Percentiles rank a stretch among this genome's conserved stretches.
phyloP scores from a whole-genome alignment of 805 yeast species.

The Wickerhamomyces subpelliculosus region DNA sequence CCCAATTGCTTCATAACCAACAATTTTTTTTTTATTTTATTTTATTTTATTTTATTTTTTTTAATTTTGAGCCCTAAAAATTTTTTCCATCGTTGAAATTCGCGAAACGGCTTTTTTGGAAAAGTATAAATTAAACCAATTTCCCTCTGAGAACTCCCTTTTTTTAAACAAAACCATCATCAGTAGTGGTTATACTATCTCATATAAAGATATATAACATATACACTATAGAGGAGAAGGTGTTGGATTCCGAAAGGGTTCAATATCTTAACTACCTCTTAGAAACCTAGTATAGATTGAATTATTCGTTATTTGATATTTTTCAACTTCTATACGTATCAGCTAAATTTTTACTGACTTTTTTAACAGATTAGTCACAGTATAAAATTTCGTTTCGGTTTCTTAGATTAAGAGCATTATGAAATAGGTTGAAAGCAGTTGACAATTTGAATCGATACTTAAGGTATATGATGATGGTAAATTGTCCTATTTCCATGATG shows the following conservation, averaged over 20 bases:
- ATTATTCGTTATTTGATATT: conserved; percentile 21
- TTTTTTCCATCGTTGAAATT: neutral
- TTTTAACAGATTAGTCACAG: conserved; percentile 68
- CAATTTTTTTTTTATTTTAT: too few species aligned
- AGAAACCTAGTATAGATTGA: conserved; percentile 23
- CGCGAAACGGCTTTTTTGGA: conserved; percentile 3
- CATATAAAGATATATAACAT: conserved; percentile 52
- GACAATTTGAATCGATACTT: conserved; percentile 12
- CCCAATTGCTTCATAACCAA: too few species aligned
- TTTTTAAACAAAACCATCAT: conserved; percentile 38
- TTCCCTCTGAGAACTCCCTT: conserved; percentile 17
- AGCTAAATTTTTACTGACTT: conserved; percentile 71
- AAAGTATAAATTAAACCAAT: conserved; percentile 23
- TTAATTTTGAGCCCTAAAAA: too few species aligned
- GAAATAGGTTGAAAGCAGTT: conserved; percentile 16
- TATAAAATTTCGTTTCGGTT: conserved; percentile 70
- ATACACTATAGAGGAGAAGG: conserved; percentile 23
- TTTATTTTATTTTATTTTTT: too few species aligned
- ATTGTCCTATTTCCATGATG: conserved; percentile 22
- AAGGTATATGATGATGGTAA: conserved; percentile 16
- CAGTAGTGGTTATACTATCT: conserved; percentile 81
- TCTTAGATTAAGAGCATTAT: conserved; percentile 43
- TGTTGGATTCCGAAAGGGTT: conserved; percentile 4
- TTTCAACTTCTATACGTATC: conserved; percentile 28
- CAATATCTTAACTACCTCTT: conserved; percentile 14